These are phyloP conservation scores for Xylaria bambusicola DNA, from an alignment of 495 filamentous ascomycete genomes.

Conservation along the genomic window DNA sequence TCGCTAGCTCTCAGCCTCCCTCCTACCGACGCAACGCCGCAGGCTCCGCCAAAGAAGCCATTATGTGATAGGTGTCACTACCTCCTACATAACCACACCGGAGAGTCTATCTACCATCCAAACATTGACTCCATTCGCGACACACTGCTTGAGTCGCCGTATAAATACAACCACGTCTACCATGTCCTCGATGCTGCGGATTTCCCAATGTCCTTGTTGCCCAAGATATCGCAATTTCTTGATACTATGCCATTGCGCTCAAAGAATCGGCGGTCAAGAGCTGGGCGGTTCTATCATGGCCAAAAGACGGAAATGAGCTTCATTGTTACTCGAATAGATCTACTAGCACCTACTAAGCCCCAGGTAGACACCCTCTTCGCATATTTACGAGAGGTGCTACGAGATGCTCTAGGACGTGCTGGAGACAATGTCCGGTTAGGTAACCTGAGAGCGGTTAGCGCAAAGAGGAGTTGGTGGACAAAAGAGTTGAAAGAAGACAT, in stretches of 20 bases:
- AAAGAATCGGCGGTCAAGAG: slow-evolving; percentile 70
- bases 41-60: slow-evolving; percentile 38
- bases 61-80: slow-evolving; percentile 87
- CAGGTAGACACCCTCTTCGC: slow-evolving; percentile 83
- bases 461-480: slow-evolving; percentile 86
- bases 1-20: slow-evolving; percentile 26
- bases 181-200: slow-evolving; percentile 98
- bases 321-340: slow-evolving; percentile 84
- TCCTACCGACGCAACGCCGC: slow-evolving; percentile 20
- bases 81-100: slow-evolving; percentile 71
- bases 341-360: slow-evolving; percentile 76
- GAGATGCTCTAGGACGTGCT: slow-evolving; percentile 64
- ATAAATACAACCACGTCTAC: slow-evolving; percentile 89
- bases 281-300: slow-evolving; percentile 61
- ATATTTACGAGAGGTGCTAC: slow-evolving; percentile 71
- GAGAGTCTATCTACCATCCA: slow-evolving; percentile 72
- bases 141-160: slow-evolving; percentile 81
- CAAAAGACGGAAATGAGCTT: slow-evolving; percentile 75
- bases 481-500: slow-evolving; percentile 82
- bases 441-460: slow-evolving; percentile 81
- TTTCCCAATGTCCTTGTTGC: slow-evolving; percentile 88
- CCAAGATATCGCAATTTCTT: slow-evolving; percentile 56
- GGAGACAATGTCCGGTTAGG: slow-evolving; percentile 70
- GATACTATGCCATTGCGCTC: slow-evolving; percentile 67
- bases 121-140: slow-evolving; percentile 73